Conservation (phyloP, 2,329 filamentous ascomycete genomes). For the Onygena corvina region DNA sequence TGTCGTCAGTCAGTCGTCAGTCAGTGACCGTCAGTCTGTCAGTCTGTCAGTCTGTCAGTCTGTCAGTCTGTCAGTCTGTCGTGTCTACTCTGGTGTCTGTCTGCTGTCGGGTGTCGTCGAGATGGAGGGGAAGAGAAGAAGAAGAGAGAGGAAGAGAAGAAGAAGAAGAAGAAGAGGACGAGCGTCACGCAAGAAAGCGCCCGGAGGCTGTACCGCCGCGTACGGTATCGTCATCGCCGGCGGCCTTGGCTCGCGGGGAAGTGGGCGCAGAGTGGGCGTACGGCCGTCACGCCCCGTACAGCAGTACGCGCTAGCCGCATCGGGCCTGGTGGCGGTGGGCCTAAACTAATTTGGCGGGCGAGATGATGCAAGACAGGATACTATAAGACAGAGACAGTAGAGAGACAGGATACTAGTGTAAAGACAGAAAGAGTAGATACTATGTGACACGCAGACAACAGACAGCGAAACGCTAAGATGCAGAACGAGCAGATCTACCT, state of each 20-base stretch:
- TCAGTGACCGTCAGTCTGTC: too few relatives aligned
- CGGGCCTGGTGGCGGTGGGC: too few relatives aligned
- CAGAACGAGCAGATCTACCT: slow-evolving; percentile 13
- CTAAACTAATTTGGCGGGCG: too few relatives aligned
- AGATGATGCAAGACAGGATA: too few relatives aligned
- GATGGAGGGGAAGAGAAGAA: slow-evolving; percentile 15
- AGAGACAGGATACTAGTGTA: slow-evolving; percentile 6
- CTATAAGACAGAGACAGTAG: slow-evolving; percentile 11
- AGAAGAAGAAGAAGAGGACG: slow-evolving; percentile 12
- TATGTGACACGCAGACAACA: too few relatives aligned
- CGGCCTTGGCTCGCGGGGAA: background rate
- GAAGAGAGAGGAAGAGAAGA: slow-evolving; percentile 15
- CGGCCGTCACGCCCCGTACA: background rate
- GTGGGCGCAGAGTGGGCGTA: too few relatives aligned
- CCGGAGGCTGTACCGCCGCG: background rate
- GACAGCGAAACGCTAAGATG: slow-evolving; percentile 18
- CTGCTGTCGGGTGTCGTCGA: too few relatives aligned
- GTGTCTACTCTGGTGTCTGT: too few relatives aligned
- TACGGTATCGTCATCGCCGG: background rate
- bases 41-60: too few relatives aligned
- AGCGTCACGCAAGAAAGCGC: background rate
- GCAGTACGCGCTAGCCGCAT: background rate
- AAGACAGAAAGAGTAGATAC: slow-evolving; percentile 7
- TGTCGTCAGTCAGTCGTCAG: too few relatives aligned
- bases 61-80: too few relatives aligned